phyloP scores from a whole-genome alignment of 192 early-diverging fungal genomes.

The Coemansia sp. region DNA sequence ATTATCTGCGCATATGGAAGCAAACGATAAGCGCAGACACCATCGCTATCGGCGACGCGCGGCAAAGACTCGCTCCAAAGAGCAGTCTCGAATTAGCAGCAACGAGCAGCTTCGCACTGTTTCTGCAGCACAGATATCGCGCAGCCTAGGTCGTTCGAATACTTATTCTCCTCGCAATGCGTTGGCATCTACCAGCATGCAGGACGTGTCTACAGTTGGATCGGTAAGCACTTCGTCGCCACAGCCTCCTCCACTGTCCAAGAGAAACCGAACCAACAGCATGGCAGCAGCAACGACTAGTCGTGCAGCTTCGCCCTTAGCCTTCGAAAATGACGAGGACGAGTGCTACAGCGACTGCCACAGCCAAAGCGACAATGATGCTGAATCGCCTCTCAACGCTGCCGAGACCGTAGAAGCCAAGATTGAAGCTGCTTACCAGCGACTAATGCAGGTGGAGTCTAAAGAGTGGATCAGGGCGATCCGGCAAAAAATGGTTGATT shows the following conservation, averaged over 20 bases:
- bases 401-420: constrained; percentile 19
- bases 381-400: neutral
- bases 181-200: constrained; percentile 36
- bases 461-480: constrained; percentile 48
- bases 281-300: constrained; percentile 10
- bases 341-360: constrained; percentile 9
- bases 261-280: constrained; percentile 17
- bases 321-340: neutral
- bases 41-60: constrained; percentile 6
- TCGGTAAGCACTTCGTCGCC: neutral
- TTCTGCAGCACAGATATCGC: constrained; percentile 1
- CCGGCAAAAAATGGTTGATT: constrained; percentile 44
- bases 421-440: constrained; percentile 33
- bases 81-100: constrained; percentile 1
- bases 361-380: constrained; percentile 18
- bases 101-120: constrained; percentile 3
- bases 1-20: too few relatives aligned
- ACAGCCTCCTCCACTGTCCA: constrained; percentile 4
- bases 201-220: constrained; percentile 19
- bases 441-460: constrained; percentile 40
- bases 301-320: constrained; percentile 16
- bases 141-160: neutral
- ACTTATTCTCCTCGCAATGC: neutral
- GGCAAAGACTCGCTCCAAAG: neutral
- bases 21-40: neutral